Conservation (phyloP, 1,139 yeast genomes). For the Diutina neorugosa region DNA sequence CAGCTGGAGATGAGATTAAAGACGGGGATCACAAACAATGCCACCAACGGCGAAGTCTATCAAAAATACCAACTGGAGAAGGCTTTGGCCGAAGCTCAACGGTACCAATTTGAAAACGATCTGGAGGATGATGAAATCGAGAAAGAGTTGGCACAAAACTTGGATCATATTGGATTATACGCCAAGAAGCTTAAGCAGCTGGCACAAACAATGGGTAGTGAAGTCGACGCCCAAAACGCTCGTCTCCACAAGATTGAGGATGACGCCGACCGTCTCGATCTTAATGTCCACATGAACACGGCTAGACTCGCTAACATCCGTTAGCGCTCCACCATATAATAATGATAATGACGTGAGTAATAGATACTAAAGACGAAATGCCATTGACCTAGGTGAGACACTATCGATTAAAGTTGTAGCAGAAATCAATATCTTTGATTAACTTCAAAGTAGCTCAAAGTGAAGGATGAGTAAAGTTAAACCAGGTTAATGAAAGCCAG, state of each 20-base stretch:
- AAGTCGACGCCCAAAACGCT: constrained; percentile 38
- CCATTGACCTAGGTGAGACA: too few species aligned
- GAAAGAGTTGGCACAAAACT: constrained; percentile 47
- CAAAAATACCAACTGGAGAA: constrained; percentile 33
- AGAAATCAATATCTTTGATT: too few species aligned
- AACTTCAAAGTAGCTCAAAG: too few species aligned
- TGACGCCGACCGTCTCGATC: constrained; percentile 44
- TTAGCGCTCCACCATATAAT: background rate
- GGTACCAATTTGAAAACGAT: constrained; percentile 65
- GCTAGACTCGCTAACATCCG: constrained; percentile 34
- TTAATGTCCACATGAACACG: constrained; percentile 39
- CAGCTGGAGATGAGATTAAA: constrained; percentile 35
- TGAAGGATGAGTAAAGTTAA: too few species aligned
- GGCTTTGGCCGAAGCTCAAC: constrained; percentile 33
- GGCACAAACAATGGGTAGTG: constrained; percentile 27
- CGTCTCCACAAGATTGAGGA: constrained; percentile 40
- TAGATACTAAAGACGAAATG: background rate
- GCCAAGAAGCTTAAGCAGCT: constrained; percentile 31
- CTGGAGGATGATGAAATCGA: constrained; percentile 64
- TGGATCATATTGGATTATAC: constrained; percentile 41
- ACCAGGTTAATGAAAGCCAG: too few species aligned
- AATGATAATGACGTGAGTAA: background rate
- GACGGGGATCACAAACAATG: constrained; percentile 26
- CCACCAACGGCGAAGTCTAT: constrained; percentile 14
- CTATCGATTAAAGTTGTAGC: too few species aligned